Evolutionary conservation across 768 basidiomycete genomes (phyloP).

Genomic region (Dioszegia crocea): DNA sequence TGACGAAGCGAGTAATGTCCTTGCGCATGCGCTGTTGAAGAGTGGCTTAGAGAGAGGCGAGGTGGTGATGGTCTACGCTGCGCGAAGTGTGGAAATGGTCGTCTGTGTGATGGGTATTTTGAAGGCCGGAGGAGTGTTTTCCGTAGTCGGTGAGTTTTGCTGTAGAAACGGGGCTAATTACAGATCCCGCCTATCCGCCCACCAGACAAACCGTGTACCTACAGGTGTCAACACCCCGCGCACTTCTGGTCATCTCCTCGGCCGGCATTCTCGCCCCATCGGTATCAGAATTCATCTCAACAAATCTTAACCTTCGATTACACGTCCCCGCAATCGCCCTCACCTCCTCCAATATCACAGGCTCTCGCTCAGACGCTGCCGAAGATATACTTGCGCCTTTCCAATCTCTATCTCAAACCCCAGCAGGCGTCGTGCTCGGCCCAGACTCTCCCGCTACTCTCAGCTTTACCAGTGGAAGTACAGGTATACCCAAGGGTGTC

Average conservation of each 20-base stretch:
- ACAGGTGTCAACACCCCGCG: constrained; percentile 84
- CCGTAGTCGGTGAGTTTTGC: constrained; percentile 74
- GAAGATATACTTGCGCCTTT: constrained; percentile 63
- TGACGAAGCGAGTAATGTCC: constrained; percentile 75
- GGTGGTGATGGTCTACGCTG: constrained; percentile 96
- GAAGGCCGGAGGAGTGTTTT: constrained; percentile 94
- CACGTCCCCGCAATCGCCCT: constrained; percentile 87
- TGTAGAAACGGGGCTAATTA: neutral
- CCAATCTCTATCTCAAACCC: constrained; percentile 59
- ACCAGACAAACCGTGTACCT: constrained; percentile 89
- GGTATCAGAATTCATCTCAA: constrained; percentile 75
- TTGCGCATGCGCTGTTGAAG: constrained; percentile 82
- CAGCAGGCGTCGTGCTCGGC: constrained; percentile 80
- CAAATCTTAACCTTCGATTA: constrained; percentile 76
- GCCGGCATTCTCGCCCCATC: constrained; percentile 74
- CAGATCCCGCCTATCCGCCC: constrained; percentile 95
- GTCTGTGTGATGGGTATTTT: constrained; percentile 95
- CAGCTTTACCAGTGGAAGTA: constrained; percentile 94
- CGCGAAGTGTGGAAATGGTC: constrained; percentile 91
- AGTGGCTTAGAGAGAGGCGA: constrained; percentile 86
- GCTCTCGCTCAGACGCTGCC: constrained; percentile 48
- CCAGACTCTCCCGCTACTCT: constrained; percentile 92
- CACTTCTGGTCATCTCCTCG: constrained; percentile 80
- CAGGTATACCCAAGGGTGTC: constrained; percentile 98
- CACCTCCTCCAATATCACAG: constrained; percentile 64